phyloP scores from a whole-genome alignment of 805 yeast species.

The Candida namnaoensis region DNA sequence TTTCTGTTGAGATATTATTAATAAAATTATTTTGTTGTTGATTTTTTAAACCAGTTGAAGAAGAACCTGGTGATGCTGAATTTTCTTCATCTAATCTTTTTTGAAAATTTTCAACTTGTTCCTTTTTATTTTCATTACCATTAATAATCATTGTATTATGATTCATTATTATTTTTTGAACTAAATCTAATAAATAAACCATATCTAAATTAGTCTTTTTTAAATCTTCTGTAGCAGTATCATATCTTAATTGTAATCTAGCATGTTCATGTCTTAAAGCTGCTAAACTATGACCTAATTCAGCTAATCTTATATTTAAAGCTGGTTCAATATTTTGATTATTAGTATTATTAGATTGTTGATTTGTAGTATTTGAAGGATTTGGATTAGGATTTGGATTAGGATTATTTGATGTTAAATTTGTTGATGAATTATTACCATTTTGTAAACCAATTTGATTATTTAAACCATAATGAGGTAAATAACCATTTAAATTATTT shows the following conservation, averaged over 20 bases:
- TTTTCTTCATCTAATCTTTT: background rate
- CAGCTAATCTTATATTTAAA: constrained; percentile 21
- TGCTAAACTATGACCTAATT: constrained; percentile 28
- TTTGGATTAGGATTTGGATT: too few species aligned
- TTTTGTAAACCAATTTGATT: too few species aligned
- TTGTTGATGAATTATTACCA: too few species aligned
- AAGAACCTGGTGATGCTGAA: constrained; percentile 2
- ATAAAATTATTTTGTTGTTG: constrained; percentile 6
- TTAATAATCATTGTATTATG: background rate
- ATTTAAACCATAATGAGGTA: too few species aligned
- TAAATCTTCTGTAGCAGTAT: constrained; percentile 37
- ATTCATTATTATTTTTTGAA: constrained; percentile 20
- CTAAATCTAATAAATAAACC: constrained; percentile 39
- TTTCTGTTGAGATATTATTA: constrained; percentile 7
- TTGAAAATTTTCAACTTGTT: constrained; percentile 17
- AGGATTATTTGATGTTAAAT: too few species aligned
- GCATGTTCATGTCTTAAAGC: constrained; percentile 33
- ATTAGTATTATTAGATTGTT: constrained; percentile 1
- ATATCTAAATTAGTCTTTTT: constrained; percentile 43
- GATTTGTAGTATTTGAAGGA: constrained; percentile 3
- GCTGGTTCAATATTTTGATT: constrained; percentile 10
- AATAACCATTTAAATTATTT: too few species aligned
- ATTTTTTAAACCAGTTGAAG: too few species aligned
- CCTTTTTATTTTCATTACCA: constrained; percentile 16
- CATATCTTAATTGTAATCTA: constrained; percentile 35